A percentile compares a stretch with the other conserved stretches of the same genome.
Conservation (phyloP, 2,329 filamentous ascomycete species). For the Trichophyton schoenleinii region DNA sequence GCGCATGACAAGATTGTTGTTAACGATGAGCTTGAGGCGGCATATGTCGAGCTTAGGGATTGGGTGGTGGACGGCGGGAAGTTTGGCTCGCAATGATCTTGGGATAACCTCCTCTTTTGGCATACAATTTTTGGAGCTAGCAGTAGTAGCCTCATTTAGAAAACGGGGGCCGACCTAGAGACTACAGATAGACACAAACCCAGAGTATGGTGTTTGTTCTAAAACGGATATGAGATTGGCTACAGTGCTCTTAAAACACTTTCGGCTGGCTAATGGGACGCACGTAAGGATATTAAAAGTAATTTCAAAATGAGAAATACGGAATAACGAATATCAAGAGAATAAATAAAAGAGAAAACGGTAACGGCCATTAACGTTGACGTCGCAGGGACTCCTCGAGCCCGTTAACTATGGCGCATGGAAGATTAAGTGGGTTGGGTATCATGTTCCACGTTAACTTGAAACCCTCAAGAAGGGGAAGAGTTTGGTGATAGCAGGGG, state of each 20-base stretch:
- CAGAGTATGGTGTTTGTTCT: not conserved
- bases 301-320: not conserved
- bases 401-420: not conserved
- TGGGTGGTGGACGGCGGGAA: constrained; percentile 36
- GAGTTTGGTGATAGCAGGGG: not conserved
- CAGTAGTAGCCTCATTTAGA: not conserved
- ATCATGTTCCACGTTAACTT: constrained; percentile 4
- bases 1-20: constrained; percentile 54
- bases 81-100: constrained; percentile 17
- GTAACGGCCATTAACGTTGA: not conserved
- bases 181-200: not conserved
- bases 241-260: not conserved
- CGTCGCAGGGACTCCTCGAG: not conserved
- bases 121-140: not conserved
- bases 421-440: constrained; percentile 2
- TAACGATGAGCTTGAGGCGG: constrained; percentile 51
- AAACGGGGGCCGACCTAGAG: not conserved
- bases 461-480: not conserved
- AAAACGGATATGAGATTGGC: not conserved
- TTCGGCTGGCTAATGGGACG: not conserved
- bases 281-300: constrained; percentile 2
- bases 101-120: too few relatives aligned
- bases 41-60: constrained; percentile 42
- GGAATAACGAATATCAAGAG: not conserved
- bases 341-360: not conserved